These are phyloP conservation scores for Plantago major DNA, from an alignment of 257 asterid genomes.

Conservation along the genomic window DNA sequence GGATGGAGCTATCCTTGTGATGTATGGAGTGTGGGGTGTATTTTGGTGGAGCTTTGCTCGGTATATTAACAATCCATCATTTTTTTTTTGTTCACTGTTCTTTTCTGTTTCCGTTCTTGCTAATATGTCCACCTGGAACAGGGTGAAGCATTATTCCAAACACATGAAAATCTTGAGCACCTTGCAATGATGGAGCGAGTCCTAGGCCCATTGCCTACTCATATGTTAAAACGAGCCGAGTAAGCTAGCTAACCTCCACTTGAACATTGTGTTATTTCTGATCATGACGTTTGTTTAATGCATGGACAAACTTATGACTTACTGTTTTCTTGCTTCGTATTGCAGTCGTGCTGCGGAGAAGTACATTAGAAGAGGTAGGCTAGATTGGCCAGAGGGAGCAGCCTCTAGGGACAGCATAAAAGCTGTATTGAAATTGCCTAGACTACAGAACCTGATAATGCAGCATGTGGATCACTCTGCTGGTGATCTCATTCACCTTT, in stretches of 20 bases:
- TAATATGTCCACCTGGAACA: constrained; percentile 7
- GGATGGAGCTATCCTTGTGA: constrained; percentile 95
- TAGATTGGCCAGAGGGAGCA: constrained; percentile 93
- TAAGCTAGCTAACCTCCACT: no score
- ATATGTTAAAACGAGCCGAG: constrained; percentile 76
- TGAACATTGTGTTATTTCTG: no score
- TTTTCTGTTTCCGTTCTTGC: not conserved
- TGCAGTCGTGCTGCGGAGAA: constrained; percentile 71
- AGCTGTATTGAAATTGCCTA: constrained; percentile 65
- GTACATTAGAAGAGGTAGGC: constrained; percentile 62
- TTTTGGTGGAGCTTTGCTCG: constrained; percentile 85
- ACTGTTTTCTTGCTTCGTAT: not conserved
- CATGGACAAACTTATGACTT: constrained; percentile 1
- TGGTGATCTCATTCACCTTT: constrained; percentile 69
- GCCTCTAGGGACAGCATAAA: constrained; percentile 74
- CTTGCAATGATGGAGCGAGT: constrained; percentile 98
- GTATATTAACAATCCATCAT: no score
- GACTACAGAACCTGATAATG: constrained; percentile 83
- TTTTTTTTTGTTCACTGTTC: not conserved
- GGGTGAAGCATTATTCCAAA: constrained; percentile 91
- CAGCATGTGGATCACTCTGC: no score
- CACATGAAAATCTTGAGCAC: constrained; percentile 90
- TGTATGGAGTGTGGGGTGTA: constrained; percentile 92
- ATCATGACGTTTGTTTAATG: no score
- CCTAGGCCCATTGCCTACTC: constrained; percentile 74